Base-by-base conservation (phyloP, 2,329 filamentous ascomycete species). In the Pyrenophora tritici-repentis region DNA sequence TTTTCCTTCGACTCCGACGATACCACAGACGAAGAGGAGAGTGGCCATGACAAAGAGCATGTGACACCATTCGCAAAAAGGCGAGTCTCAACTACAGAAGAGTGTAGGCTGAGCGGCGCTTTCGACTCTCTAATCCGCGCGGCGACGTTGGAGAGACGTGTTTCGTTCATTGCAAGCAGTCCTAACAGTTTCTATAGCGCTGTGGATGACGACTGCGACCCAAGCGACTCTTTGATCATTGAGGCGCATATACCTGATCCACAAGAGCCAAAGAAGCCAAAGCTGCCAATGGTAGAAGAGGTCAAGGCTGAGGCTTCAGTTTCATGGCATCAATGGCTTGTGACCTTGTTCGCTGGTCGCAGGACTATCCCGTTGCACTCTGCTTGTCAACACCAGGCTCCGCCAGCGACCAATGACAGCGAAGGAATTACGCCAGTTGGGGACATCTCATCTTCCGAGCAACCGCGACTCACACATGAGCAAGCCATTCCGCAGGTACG, bases 271-370 rank as follows among this genome's bases (percentile, higher is more conserved):
- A 34, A n/a, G 34, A 24, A 5, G 2, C 22, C n/a, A 37, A 17
- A 10, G 35, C 14, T 13, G 4, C 34, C 31, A 5, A 1, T 16
- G 2, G 29, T 26, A n/a, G 18, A 34, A 37, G 32, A 37, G 14
- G 9, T 10, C 38, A 42, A 35, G 8, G 6, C 33, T 13, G 14
- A 29, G 12, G 13, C 37, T 1, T 33, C 33, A 13, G 16, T 17
- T 4, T 37, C 20, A 14, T 46, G 52, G 36, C 34, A 58, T 6
- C 38, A 53, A 13, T 47, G 29, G 13, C 14, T 61, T 2, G 39
- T 63, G 8, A 37, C 18, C 2, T 49, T 62, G 2, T 61, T 62
- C 32, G 48, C 55, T 5, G 55, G 58, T 5, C 50, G 48, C 38
- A 52, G 42, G 31, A 13, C 35, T 8, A n/a, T 6, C 37, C 26